Base-by-base conservation (phyloP, 768 basidiomycete genomes). In the Vararia minispora region DNA sequence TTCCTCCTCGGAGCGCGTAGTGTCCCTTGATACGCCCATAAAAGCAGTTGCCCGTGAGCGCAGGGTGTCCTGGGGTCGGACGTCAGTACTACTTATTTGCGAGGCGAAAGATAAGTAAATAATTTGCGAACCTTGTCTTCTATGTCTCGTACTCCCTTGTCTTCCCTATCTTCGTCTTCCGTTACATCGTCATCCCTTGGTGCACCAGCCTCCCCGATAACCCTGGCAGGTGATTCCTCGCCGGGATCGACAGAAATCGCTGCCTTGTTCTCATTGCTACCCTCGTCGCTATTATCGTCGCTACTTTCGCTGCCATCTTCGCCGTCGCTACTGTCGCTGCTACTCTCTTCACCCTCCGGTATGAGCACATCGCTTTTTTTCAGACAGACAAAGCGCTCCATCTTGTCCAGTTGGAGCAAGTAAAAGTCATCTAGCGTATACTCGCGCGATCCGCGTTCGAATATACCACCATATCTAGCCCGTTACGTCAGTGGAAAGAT, bases 361-460 rank as follows among this genome's bases (percentile, higher is more conserved):
- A 87, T 74, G 16, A 72, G 56, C 6, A 81, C 60, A 5, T 64
- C 74, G 37, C 74, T 79, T 33, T 70, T 63, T 56, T 81, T 85
- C 50, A 91, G 62, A 48, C 87, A 89, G 2, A 65, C 55, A 51
- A 73, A 92, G 8, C 69, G 60, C 28, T 92, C 90, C 58, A 92
- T 62, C 56, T 92, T 92, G 51, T 91, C 88, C 14, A 95, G 65
- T 41, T 77, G 72, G 9, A 95, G 58, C 2, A 72, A 65, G 57
- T 89, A 66, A 51, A 92, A 95, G 50, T 94, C 91, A 52, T 91
- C 88, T 5, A 95, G 63, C 0, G 89, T 92, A 47, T 84, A 90
- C 57, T 95, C 90, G 17, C 75, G 71, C 10, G 81, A 68, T 0
- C 86, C 82, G 12, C 74, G 69, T 57, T 94, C 91, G 48, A 76